These are phyloP conservation scores for Hypholoma fasciculare DNA, from an alignment of 768 basidiomycete species.

Conservation along the genomic window DNA sequence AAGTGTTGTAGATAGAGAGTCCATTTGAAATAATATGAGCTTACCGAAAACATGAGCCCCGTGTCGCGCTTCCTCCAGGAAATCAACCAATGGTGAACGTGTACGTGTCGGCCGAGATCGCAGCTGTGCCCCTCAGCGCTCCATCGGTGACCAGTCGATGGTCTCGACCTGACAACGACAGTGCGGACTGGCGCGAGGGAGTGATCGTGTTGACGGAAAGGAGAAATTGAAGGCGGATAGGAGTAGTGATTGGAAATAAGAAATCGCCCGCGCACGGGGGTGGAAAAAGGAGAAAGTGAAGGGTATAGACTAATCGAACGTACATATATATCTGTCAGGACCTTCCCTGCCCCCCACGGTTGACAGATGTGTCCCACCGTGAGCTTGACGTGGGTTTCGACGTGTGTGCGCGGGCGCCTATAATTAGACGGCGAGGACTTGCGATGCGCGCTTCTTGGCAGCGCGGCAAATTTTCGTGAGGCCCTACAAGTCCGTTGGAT, in stretches of 20 bases:
- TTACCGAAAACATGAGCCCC: background rate
- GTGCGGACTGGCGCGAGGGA: background rate
- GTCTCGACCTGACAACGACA: background rate
- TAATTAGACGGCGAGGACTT: too few relatives aligned
- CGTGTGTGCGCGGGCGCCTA: too few relatives aligned
- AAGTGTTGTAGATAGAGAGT: background rate
- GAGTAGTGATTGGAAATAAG: background rate
- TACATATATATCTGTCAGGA: too few relatives aligned
- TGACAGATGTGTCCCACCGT: too few relatives aligned
- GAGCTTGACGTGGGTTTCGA: too few relatives aligned
- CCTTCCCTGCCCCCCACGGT: too few relatives aligned
- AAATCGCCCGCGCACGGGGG: background rate
- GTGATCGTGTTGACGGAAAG: background rate
- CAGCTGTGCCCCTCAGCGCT: background rate
- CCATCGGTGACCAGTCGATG: background rate
- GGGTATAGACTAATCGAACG: background rate
- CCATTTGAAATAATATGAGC: background rate
- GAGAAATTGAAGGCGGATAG: background rate
- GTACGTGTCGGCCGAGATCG: background rate
- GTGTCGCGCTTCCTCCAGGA: background rate
- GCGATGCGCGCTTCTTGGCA: too few relatives aligned
- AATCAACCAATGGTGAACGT: background rate
- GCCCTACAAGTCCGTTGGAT: too few relatives aligned
- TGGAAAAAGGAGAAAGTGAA: background rate
- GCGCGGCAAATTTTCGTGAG: too few relatives aligned